Conservation (phyloP, 768 basidiomycete species). For the Dentipellis sp. region DNA sequence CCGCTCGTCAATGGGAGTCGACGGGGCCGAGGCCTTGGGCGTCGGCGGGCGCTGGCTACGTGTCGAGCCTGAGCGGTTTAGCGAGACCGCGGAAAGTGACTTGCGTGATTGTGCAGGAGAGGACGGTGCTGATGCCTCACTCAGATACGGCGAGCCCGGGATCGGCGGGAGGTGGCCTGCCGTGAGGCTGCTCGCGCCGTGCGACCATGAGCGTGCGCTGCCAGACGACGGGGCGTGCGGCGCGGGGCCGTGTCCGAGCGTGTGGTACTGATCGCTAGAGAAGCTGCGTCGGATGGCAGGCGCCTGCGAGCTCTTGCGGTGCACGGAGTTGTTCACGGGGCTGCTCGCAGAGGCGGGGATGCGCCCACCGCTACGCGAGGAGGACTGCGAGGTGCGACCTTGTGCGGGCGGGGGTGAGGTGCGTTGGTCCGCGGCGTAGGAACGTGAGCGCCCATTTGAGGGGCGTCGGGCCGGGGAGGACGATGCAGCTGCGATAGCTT, state of each 20-base stretch:
- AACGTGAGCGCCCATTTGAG: conserved; percentile 5
- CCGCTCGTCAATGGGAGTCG: conserved; percentile 6
- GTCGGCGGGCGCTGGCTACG: conserved; percentile 5
- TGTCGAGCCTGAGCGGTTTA: not conserved
- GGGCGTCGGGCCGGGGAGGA: not conserved
- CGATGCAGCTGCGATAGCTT: not conserved
- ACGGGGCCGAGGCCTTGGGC: not conserved
- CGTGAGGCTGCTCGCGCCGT: conserved; percentile 1
- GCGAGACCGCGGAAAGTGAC: conserved; percentile 19
- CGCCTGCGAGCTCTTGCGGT: not conserved
- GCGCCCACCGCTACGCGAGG: not conserved
- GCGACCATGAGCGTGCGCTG: conserved; percentile 18
- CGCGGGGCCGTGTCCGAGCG: not conserved
- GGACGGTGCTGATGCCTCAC: conserved; percentile 51
- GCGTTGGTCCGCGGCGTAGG: conserved; percentile 3
- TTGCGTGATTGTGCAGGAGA: conserved; percentile 36
- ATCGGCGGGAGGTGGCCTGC: conserved; percentile 21
- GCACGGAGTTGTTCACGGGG: not conserved
- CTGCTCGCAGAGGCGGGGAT: not conserved
- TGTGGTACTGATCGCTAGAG: conserved; percentile 7
- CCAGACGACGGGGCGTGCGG: conserved; percentile 5
- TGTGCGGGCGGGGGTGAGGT: not conserved
- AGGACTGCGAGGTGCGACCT: not conserved
- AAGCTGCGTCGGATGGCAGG: conserved; percentile 10
- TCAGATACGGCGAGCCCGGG: conserved; percentile 50